Percentiles rank a stretch among this genome's conserved stretches.
phyloP scores from a whole-genome alignment of 306 rosid species.

The Sphenostylis stenocarpa region DNA sequence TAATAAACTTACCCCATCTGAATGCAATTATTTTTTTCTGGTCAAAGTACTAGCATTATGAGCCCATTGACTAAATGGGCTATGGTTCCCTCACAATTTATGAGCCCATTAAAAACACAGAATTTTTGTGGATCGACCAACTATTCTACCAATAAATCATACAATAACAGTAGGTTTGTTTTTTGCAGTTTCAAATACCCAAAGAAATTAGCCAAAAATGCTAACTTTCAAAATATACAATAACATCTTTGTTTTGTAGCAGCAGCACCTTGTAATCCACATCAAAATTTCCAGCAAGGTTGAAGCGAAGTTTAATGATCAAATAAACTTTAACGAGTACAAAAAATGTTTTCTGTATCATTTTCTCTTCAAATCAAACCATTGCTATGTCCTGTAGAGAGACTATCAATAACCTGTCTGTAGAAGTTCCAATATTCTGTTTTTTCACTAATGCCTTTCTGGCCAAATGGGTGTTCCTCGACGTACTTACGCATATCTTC shows the following conservation, averaged over 20 bases:
- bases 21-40: too few species aligned
- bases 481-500: constrained; percentile 51
- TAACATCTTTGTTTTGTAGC: background rate
- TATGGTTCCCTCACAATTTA: background rate
- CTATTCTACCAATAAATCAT: too few species aligned
- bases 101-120: background rate
- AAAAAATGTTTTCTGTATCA: background rate
- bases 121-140: background rate
- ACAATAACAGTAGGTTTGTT: too few species aligned
- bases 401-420: constrained; percentile 37
- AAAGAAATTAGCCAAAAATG: too few species aligned
- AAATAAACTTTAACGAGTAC: background rate
- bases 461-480: constrained; percentile 62
- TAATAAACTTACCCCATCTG: too few species aligned
- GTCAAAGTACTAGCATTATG: too few species aligned
- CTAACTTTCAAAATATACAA: too few species aligned
- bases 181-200: too few species aligned
- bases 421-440: constrained; percentile 66
- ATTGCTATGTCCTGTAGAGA: background rate
- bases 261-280: background rate
- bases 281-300: background rate
- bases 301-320: too few species aligned
- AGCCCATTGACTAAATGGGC: background rate
- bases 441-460: constrained; percentile 43
- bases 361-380: background rate